Conservation (phyloP, 192 early-diverging fungal genomes). For the Coemansia sp. region DNA sequence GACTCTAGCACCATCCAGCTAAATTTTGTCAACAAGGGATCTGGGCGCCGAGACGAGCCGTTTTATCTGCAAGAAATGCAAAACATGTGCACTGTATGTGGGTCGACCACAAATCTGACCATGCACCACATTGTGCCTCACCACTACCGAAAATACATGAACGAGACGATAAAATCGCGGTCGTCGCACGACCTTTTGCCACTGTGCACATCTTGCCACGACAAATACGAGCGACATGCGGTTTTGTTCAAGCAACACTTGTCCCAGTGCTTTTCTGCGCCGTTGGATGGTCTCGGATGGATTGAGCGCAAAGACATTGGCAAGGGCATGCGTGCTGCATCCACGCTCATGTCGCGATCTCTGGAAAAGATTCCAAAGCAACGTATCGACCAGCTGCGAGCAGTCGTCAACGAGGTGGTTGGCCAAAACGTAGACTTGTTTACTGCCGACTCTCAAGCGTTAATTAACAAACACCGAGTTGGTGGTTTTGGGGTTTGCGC, state of each 20-base stretch:
- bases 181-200: constrained; percentile 53
- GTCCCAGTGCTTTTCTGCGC: constrained; percentile 35
- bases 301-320: constrained; percentile 32
- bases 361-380: constrained; percentile 23
- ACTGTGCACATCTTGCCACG: constrained; percentile 38
- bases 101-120: constrained; percentile 12
- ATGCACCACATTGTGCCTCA: constrained; percentile 51
- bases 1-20: constrained; percentile 48
- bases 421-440: constrained; percentile 13
- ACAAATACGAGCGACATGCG: constrained; percentile 44
- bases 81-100: constrained; percentile 42
- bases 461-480: neutral
- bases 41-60: constrained; percentile 34
- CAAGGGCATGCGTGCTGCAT: constrained; percentile 28
- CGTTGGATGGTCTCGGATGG: constrained; percentile 45
- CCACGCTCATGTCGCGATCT: constrained; percentile 16
- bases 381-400: constrained; percentile 5
- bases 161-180: constrained; percentile 36
- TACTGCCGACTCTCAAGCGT: neutral
- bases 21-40: constrained; percentile 46
- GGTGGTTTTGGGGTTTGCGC: neutral
- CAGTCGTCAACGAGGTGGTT: constrained; percentile 6
- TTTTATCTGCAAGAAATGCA: constrained; percentile 55
- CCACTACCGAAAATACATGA: constrained; percentile 47
- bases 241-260: constrained; percentile 29